Conservation (phyloP, 805 yeast species). For the Yamadazyma sp. region DNA sequence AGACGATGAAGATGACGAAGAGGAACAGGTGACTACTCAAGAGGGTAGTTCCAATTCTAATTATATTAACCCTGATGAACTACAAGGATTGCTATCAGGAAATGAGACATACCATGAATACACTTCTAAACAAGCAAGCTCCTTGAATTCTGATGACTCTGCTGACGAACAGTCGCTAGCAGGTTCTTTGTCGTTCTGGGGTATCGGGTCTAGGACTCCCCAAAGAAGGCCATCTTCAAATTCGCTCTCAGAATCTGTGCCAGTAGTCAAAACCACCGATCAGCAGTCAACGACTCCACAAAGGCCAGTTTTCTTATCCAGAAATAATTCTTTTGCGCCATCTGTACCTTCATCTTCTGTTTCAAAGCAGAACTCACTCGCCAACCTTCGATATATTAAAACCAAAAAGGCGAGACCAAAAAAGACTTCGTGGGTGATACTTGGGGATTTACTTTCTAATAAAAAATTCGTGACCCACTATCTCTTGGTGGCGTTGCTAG, state of each 20-base stretch:
- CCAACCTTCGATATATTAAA: constrained; percentile 1
- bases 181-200: constrained; percentile 44
- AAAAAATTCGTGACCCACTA: constrained; percentile 50
- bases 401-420: constrained; percentile 6
- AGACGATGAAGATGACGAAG: constrained; percentile 24
- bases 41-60: not conserved
- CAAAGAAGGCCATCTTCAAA: constrained; percentile 16
- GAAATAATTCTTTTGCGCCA: constrained; percentile 10
- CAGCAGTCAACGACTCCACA: constrained; percentile 4
- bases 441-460: constrained; percentile 22
- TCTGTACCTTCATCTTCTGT: too few relatives aligned
- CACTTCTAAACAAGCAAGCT: too few relatives aligned
- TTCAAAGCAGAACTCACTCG: constrained; percentile 5
- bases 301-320: constrained; percentile 11
- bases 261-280: constrained; percentile 13
- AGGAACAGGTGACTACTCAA: not conserved
- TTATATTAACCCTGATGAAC: not conserved
- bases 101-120: not conserved
- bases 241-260: constrained; percentile 17
- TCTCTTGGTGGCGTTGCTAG: constrained; percentile 52
- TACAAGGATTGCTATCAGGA: constrained; percentile 3
- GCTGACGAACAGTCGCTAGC: constrained; percentile 17
- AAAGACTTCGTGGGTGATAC: constrained; percentile 18
- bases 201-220: constrained; percentile 35
- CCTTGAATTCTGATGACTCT: not conserved